Conservation (phyloP, 768 basidiomycete genomes). For the Lentinula edodes region DNA sequence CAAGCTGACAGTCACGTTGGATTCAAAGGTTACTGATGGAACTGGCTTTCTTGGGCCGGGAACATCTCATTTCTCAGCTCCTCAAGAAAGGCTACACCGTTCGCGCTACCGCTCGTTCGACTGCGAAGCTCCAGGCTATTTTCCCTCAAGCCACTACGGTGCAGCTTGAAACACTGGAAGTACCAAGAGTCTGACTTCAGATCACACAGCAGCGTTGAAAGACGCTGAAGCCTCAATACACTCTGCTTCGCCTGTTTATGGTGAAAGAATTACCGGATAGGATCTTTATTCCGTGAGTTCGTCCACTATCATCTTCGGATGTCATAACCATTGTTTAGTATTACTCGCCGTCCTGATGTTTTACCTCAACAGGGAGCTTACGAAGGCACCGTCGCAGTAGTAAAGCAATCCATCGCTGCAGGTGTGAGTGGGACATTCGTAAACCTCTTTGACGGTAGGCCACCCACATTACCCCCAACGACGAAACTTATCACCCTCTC, state of each 20-base stretch:
- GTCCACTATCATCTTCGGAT: not conserved
- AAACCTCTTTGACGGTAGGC: constrained; percentile 5
- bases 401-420: constrained; percentile 7
- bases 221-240: constrained; percentile 9
- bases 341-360: too few species aligned
- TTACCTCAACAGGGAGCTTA: not conserved
- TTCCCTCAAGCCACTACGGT: not conserved
- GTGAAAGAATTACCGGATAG: not conserved
- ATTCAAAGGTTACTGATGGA: not conserved
- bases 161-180: not conserved
- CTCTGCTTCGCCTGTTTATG: not conserved
- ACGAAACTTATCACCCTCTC: not conserved
- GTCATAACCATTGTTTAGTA: not conserved
- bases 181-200: not conserved
- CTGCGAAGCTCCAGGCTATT: not conserved
- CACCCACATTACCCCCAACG: not conserved
- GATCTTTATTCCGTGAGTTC: constrained; percentile 5
- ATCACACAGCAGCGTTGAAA: constrained; percentile 11
- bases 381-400: constrained; percentile 1
- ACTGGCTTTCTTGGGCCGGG: not conserved
- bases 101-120: not conserved
- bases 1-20: not conserved
- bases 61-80: not conserved
- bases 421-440: constrained; percentile 8
- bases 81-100: not conserved